These are phyloP conservation scores for Cryptococcus sp. DNA, from an alignment of 1,284 basidiomycete species.

Conservation along the genomic window DNA sequence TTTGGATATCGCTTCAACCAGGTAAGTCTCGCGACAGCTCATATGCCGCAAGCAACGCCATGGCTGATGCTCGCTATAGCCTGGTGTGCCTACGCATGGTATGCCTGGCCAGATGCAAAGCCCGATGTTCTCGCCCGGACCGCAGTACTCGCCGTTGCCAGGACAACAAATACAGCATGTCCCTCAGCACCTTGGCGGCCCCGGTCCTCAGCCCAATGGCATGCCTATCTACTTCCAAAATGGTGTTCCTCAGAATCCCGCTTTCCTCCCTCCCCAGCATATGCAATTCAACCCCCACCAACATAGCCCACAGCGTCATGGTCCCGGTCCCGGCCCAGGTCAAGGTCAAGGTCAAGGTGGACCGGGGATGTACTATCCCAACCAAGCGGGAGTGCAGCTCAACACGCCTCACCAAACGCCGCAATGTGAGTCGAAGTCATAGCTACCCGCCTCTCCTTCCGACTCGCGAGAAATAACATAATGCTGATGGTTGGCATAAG, in stretches of 20 bases:
- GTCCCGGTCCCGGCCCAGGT: conserved; percentile 20
- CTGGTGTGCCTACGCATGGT: conserved; percentile 36
- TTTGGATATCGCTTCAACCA: conserved; percentile 38
- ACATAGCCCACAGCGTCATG: conserved; percentile 26
- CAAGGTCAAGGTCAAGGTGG: conserved; percentile 16
- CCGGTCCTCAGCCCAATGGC: conserved; percentile 36
- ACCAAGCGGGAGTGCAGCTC: conserved; percentile 17
- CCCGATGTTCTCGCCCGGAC: conserved; percentile 46
- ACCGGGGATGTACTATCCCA: conserved; percentile 30
- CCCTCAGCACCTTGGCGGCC: conserved; percentile 32
- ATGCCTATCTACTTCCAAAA: conserved; percentile 42
- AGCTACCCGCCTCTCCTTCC: not conserved
- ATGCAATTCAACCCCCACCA: conserved; percentile 38
- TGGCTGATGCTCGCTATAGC: conserved; percentile 12
- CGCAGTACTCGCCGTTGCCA: conserved; percentile 31
- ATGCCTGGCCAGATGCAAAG: conserved; percentile 29
- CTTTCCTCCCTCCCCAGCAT: conserved; percentile 45
- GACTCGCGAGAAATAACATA: not conserved
- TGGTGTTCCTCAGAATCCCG: conserved; percentile 39
- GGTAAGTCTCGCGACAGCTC: conserved; percentile 15
- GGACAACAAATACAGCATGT: conserved; percentile 30
- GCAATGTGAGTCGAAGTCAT: conserved; percentile 33
- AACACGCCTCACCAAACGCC: conserved; percentile 46
- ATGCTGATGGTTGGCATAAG: not conserved
- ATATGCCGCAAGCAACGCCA: not conserved